These are phyloP conservation scores for Diutina siamensis DNA, from an alignment of 1,139 yeast species.

Conservation along the genomic window DNA sequence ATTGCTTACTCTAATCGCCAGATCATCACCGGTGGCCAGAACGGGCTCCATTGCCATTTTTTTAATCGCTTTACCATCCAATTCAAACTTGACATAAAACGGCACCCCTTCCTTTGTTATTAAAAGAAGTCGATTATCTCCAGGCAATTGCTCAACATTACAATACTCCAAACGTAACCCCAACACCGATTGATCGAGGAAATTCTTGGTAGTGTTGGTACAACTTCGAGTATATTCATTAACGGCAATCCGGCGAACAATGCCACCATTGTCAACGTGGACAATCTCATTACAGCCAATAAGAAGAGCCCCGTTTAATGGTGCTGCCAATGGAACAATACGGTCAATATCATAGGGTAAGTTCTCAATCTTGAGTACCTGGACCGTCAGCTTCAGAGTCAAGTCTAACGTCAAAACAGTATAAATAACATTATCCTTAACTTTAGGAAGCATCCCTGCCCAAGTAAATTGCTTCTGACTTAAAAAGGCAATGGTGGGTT, in stretches of 20 bases:
- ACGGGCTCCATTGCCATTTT: constrained; percentile 21
- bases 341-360: constrained; percentile 69
- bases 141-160: constrained; percentile 32
- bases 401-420: constrained; percentile 58
- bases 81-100: constrained; percentile 39
- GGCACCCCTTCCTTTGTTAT: constrained; percentile 42
- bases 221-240: constrained; percentile 43
- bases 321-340: constrained; percentile 51
- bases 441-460: constrained; percentile 58
- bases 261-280: constrained; percentile 78
- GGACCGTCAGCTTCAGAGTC: constrained; percentile 49
- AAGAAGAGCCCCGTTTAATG: constrained; percentile 61
- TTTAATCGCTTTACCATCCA: constrained; percentile 36
- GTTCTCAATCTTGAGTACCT: constrained; percentile 49
- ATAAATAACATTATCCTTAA: constrained; percentile 53
- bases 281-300: constrained; percentile 70
- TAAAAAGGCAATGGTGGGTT: constrained; percentile 69
- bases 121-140: constrained; percentile 41
- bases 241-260: constrained; percentile 53
- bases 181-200: constrained; percentile 41
- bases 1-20: constrained; percentile 14
- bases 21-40: neutral
- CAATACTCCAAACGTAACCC: constrained; percentile 51
- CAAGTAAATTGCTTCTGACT: constrained; percentile 57
- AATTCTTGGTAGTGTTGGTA: constrained; percentile 37